A percentile compares a stretch with the other conserved stretches of the same genome.
Evolutionary conservation across 192 early-diverging fungal species (phyloP).

Genomic region (Diversispora eburnea): DNA sequence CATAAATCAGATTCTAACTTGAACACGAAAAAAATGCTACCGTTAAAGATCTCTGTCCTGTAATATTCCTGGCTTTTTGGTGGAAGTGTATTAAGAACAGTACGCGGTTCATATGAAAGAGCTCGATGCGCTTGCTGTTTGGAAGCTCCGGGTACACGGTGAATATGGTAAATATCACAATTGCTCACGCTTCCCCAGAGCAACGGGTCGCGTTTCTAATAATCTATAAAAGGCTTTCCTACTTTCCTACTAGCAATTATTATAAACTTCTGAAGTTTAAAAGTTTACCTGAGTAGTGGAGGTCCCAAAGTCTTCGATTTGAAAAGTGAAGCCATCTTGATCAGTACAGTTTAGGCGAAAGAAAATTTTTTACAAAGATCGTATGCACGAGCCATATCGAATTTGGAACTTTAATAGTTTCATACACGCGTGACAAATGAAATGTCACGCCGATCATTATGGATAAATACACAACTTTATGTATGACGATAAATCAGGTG

Average conservation of each 20-base stretch:
- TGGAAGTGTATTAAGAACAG: not conserved
- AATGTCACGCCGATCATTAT: too few species aligned
- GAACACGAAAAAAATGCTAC: not conserved
- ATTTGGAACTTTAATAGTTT: too few species aligned
- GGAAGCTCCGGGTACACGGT: constrained; percentile 5
- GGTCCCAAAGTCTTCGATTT: constrained; percentile 3
- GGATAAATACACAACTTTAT: too few species aligned
- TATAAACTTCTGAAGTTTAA: constrained; percentile 6
- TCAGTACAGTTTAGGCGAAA: too few species aligned
- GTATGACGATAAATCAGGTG: too few species aligned
- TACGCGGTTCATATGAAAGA: constrained; percentile 2
- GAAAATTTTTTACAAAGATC: too few species aligned
- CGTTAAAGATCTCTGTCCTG: not conserved
- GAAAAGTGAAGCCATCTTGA: not conserved
- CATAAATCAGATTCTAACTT: not conserved
- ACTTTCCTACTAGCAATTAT: not conserved
- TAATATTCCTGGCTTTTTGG: not conserved
- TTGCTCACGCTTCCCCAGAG: not conserved
- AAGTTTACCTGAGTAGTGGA: constrained; percentile 10
- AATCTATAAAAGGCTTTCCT: constrained; percentile 17
- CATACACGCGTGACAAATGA: too few species aligned
- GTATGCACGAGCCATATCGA: too few species aligned
- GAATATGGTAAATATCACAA: constrained; percentile 16
- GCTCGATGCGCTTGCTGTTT: not conserved
- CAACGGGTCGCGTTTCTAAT: not conserved